Percentiles rank a stretch among this genome's conserved stretches.
Evolutionary conservation across 2,329 filamentous ascomycete species (phyloP).

Genomic region (Aspergillus japonicus): DNA sequence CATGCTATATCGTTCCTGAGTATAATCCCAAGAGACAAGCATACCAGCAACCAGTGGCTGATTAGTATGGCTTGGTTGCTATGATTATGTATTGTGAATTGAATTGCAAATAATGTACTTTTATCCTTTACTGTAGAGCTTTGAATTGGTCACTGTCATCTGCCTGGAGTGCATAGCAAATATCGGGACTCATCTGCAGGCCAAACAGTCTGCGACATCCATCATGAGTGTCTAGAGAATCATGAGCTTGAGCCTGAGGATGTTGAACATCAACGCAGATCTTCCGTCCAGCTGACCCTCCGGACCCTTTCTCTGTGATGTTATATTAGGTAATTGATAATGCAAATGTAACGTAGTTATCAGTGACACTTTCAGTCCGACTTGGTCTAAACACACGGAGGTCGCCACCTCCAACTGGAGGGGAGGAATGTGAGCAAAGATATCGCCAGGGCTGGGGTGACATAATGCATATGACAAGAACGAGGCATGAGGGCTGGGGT

Average conservation of each 20-base stretch:
- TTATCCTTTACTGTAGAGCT: not conserved
- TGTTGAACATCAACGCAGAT: not conserved
- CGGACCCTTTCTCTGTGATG: not conserved
- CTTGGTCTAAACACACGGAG: not conserved
- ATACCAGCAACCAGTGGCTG: constrained; percentile 7
- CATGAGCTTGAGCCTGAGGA: not conserved
- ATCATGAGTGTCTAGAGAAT: too few species aligned
- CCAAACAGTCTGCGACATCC: too few species aligned
- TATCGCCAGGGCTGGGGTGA: not conserved
- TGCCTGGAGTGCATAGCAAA: not conserved
- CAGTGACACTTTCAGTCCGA: not conserved
- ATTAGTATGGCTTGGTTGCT: constrained; percentile 2
- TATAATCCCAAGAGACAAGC: constrained; percentile 7
- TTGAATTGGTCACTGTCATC: not conserved
- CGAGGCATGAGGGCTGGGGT: not conserved
- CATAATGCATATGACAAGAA: constrained; percentile 6
- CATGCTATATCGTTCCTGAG: constrained; percentile 8
- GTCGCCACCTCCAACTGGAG: not conserved
- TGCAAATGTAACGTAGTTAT: not conserved
- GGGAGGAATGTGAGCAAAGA: constrained; percentile 11
- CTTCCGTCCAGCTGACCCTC: not conserved
- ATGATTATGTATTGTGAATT: constrained; percentile 12
- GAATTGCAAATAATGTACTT: constrained; percentile 5
- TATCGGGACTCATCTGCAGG: too few species aligned
- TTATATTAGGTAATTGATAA: too few species aligned